Base-by-base conservation (phyloP, 2,329 filamentous ascomycete species). In the Dothidotthia symphoricarpi region DNA sequence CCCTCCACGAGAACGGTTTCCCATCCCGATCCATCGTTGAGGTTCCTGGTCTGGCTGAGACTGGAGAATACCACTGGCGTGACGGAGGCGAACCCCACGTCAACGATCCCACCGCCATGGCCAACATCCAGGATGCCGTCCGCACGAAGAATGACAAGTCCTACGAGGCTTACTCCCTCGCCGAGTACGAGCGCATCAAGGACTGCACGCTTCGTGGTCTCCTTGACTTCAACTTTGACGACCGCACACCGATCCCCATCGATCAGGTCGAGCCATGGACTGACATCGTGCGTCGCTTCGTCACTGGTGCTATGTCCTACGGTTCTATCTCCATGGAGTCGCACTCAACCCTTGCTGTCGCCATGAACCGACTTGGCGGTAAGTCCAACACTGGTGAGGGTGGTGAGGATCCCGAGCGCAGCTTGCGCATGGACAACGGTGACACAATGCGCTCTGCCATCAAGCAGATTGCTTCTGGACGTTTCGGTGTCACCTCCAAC, bases 251-350 rank as follows among this genome's bases (percentile, higher is more conserved):
- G 1, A 88, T 97, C 16, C 88, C 90, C 4, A 95, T 97, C 51
- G 91, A 96, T 55, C 90, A 96, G 69, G 91, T 97, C 41, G 91
- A 97, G 73, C 88, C 91, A 14, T 97, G 91, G 91, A 96, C 91
- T 3, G 90, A 96, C 60, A 96, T 97, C 57, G 91, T 96, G 30
- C 86, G 91, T 51, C 86, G 91, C 47, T 96, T 96, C 74, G 93
- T 91, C 58, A 96, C 91, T 26, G 91, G 91, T 65, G 91, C 91
- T 55, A 97, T 97, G 91, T 97, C 91, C 3, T 97, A 97, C 64
- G 91, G 91, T 31, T 96, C 91, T 27, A 97, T 97, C 59, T 96
- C 91, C 5, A 95, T 96, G 88, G 91, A 97, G 68, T 91, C 91
- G 36, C 91, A 97, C 73, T 95, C 91, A 13, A 96, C 91, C 10